A percentile compares a stretch with the other conserved stretches of the same genome.
phyloP scores from a whole-genome alignment of 1,139 yeast genomes.

The Debaryomyces sp. region DNA sequence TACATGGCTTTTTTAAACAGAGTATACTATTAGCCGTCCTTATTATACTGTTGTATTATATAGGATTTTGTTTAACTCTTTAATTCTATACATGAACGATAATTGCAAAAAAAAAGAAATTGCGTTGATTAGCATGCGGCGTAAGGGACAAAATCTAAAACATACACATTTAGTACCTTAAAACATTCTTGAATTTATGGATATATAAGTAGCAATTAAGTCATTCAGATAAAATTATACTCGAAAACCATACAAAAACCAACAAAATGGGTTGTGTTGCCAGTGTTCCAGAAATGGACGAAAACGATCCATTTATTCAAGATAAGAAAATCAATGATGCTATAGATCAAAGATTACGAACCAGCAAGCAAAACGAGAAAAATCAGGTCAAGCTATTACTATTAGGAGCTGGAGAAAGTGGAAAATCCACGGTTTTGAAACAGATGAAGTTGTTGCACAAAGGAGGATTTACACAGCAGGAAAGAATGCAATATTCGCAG shows the following conservation, averaged over 20 bases:
- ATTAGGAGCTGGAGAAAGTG: slow-evolving; percentile 95
- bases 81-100: slow-evolving; percentile 8
- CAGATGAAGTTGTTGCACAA: slow-evolving; percentile 87
- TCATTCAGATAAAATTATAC: background rate
- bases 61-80: slow-evolving; percentile 20
- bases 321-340: slow-evolving; percentile 61
- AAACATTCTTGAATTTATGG: background rate
- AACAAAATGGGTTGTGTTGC: slow-evolving; percentile 65
- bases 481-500: slow-evolving; percentile 77
- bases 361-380: slow-evolving; percentile 51
- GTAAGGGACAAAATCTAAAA: slow-evolving; percentile 6
- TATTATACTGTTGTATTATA: slow-evolving; percentile 22
- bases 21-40: slow-evolving; percentile 17
- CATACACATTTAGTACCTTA: slow-evolving; percentile 6
- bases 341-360: slow-evolving; percentile 65
- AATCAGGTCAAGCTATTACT: slow-evolving; percentile 65
- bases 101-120: slow-evolving; percentile 8
- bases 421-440: slow-evolving; percentile 94
- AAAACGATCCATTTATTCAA: slow-evolving; percentile 52
- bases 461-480: slow-evolving; percentile 80
- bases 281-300: slow-evolving; percentile 53
- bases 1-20: slow-evolving; percentile 22
- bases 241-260: background rate
- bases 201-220: background rate
- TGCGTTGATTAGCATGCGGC: slow-evolving; percentile 15